A percentile compares a stretch with the other conserved stretches of the same genome.
phyloP scores from a whole-genome alignment of 2,329 filamentous ascomycete genomes.

The Ascochyta fabae region DNA sequence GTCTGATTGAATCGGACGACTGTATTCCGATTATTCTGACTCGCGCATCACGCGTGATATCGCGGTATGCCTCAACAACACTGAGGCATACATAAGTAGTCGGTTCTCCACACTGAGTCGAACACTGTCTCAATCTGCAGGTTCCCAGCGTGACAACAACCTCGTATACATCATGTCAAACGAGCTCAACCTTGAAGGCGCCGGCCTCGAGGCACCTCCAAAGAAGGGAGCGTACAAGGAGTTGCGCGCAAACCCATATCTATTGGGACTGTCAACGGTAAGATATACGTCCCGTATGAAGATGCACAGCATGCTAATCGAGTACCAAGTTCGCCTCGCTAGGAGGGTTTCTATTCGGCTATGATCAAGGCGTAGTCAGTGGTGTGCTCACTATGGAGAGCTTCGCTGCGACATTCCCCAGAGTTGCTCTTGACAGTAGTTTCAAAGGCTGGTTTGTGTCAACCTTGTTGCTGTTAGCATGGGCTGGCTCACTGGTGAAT shows the following conservation, averaged over 20 bases:
- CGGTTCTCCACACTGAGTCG: not conserved
- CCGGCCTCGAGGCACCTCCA: constrained; percentile 6
- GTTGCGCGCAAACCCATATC: constrained; percentile 29
- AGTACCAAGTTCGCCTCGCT: constrained; percentile 24
- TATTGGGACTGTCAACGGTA: constrained; percentile 28
- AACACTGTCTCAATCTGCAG: not conserved
- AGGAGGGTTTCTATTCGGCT: constrained; percentile 31
- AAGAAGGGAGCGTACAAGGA: constrained; percentile 30
- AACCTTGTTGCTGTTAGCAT: constrained; percentile 26
- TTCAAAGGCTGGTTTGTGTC: constrained; percentile 36
- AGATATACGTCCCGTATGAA: not conserved
- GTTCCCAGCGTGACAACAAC: not conserved
- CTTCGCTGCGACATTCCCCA: constrained; percentile 29
- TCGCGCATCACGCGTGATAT: constrained; percentile 5
- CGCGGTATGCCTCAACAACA: not conserved
- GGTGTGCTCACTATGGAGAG: constrained; percentile 31
- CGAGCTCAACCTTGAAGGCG: constrained; percentile 8
- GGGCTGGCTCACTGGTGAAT: constrained; percentile 33
- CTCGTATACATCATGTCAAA: constrained; percentile 7
- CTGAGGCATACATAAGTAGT: constrained; percentile 9
- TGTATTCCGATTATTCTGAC: constrained; percentile 23
- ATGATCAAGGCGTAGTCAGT: constrained; percentile 29
- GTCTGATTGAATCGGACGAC: constrained; percentile 23
- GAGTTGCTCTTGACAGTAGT: constrained; percentile 24
- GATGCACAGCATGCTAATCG: not conserved